phyloP scores from a whole-genome alignment of 1,284 basidiomycete genomes.

The Cystobasidium slooffiae region DNA sequence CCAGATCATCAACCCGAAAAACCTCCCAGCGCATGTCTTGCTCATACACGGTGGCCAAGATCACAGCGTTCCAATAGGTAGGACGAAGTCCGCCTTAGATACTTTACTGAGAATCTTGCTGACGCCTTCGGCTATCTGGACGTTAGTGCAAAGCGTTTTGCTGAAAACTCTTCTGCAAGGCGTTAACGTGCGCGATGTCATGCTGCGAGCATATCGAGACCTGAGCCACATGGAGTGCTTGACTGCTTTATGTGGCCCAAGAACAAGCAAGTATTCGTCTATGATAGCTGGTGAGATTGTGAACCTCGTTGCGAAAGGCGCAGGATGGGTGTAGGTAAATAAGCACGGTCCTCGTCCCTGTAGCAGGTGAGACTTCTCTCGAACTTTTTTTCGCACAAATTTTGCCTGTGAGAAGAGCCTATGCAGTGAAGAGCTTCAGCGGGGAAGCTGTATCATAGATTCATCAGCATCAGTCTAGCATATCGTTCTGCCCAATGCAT shows the following conservation, averaged over 20 bases:
- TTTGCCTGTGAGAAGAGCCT: not conserved
- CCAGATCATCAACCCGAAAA: constrained; percentile 30
- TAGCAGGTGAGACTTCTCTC: constrained; percentile 11
- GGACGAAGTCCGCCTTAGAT: not conserved
- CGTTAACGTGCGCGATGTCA: constrained; percentile 33
- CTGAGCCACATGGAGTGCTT: constrained; percentile 42
- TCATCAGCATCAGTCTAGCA: too few species aligned
- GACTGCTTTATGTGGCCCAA: constrained; percentile 27
- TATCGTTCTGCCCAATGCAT: too few species aligned
- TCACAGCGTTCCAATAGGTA: constrained; percentile 36
- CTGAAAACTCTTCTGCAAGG: constrained; percentile 40
- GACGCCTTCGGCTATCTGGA: not conserved
- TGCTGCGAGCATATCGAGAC: constrained; percentile 33
- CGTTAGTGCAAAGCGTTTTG: constrained; percentile 33
- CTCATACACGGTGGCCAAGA: constrained; percentile 42
- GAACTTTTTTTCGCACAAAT: not conserved
- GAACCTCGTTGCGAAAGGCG: constrained; percentile 9
- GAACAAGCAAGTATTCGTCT: constrained; percentile 39
- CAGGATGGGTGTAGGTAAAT: constrained; percentile 17
- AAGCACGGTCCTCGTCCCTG: not conserved
- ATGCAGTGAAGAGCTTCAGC: too few species aligned
- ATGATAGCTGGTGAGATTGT: constrained; percentile 41
- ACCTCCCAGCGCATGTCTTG: constrained; percentile 35
- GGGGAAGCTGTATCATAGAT: too few species aligned
- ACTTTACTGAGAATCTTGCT: not conserved